Percentiles rank a stretch among this genome's conserved stretches.
Conservation (phyloP, 345 rosid genomes). For the Moricandia moricandioides region DNA sequence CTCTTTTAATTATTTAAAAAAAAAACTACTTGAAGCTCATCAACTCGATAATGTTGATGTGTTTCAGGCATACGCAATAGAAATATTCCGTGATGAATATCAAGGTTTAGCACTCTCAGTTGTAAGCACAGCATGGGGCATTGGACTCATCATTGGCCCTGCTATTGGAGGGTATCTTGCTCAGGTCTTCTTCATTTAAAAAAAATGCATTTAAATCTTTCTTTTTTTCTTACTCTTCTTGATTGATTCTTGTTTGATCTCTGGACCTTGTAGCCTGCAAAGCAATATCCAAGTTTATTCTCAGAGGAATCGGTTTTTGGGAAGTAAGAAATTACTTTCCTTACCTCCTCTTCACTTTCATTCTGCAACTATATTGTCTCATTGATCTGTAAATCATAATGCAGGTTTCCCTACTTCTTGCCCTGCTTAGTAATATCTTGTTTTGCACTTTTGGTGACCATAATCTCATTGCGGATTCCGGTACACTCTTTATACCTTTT, state of each 20-base stretch:
- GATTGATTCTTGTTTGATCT: slow-evolving; percentile 17
- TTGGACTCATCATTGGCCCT: slow-evolving; percentile 94
- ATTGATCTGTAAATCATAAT: slow-evolving; percentile 18
- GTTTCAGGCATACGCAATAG: slow-evolving; percentile 78
- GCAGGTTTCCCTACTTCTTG: slow-evolving; percentile 84
- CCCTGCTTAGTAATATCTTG: slow-evolving; percentile 62
- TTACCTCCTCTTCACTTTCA: not conserved
- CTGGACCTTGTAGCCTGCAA: slow-evolving; percentile 62
- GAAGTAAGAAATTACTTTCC: slow-evolving; percentile 40
- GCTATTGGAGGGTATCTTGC: slow-evolving; percentile 92
- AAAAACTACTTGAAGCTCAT: not conserved
- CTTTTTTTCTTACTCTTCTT: not conserved
- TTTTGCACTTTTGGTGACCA: slow-evolving; percentile 58
- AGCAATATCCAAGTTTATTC: slow-evolving; percentile 67
- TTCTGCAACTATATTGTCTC: not conserved
- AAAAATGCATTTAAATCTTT: not conserved
- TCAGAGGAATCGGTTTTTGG: slow-evolving; percentile 72
- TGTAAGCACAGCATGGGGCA: slow-evolving; percentile 96
- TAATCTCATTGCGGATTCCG: slow-evolving; percentile 67
- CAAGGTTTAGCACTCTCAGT: slow-evolving; percentile 83
- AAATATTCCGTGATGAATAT: slow-evolving; percentile 68
- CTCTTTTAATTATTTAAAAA: not conserved
- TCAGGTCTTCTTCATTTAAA: slow-evolving; percentile 51
- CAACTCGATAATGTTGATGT: not conserved
- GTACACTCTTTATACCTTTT: slow-evolving; percentile 36